A percentile compares a stretch with the other conserved stretches of the same genome.
These are phyloP conservation scores for Ganoderma resinaceum DNA, from an alignment of 1,284 basidiomycete genomes.

Conservation along the genomic window DNA sequence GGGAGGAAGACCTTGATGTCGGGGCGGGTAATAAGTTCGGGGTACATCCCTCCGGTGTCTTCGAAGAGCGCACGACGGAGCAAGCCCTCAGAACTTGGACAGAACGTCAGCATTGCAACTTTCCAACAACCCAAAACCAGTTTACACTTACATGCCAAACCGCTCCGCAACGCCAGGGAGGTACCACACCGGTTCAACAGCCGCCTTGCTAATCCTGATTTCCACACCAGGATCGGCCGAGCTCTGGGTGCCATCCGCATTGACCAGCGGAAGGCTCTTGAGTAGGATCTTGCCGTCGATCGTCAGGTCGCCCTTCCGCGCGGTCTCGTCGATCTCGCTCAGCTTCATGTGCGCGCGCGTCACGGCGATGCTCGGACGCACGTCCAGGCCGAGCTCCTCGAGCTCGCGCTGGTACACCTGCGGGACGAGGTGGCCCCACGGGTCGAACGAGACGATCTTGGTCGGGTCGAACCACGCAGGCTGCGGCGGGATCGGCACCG, in stretches of 20 bases:
- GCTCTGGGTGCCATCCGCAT: constrained; percentile 66
- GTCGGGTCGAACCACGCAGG: constrained; percentile 80
- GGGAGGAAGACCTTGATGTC: constrained; percentile 97
- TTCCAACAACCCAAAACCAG: neutral
- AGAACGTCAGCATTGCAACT: neutral
- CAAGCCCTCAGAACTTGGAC: constrained; percentile 76
- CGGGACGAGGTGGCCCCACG: constrained; percentile 92
- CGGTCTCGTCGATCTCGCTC: constrained; percentile 88
- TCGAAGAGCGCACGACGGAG: constrained; percentile 93
- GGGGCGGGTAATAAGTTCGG: constrained; percentile 93
- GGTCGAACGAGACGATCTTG: constrained; percentile 96
- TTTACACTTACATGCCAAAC: constrained; percentile 79
- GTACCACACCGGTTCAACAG: constrained; percentile 94
- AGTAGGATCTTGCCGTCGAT: constrained; percentile 89
- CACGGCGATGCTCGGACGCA: constrained; percentile 91
- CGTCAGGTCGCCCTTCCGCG: constrained; percentile 75
- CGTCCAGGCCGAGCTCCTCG: constrained; percentile 72
- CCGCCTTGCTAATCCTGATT: constrained; percentile 87
- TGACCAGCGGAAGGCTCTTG: constrained; percentile 63
- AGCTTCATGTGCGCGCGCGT: constrained; percentile 91
- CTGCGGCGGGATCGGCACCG: constrained; percentile 83
- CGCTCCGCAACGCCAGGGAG: constrained; percentile 92
- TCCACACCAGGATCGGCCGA: constrained; percentile 84
- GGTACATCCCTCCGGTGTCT: constrained; percentile 96
- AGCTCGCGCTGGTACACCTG: constrained; percentile 77